A percentile compares a stretch with the other conserved stretches of the same genome.
Conservation (phyloP, 257 asterid species). For the Dorcoceras hygrometricum region DNA sequence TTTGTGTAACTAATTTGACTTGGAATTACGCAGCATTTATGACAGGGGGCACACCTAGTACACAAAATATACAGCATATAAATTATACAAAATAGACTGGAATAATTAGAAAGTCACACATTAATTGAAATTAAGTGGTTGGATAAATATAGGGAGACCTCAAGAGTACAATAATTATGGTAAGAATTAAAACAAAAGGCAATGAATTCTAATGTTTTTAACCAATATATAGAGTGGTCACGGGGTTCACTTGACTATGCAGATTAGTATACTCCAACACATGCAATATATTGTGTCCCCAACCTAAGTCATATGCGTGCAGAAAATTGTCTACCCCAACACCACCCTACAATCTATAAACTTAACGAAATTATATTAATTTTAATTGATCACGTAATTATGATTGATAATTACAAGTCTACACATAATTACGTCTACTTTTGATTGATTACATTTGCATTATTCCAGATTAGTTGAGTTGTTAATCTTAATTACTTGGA, state of each 20-base stretch:
- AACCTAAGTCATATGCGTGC: conserved; percentile 1
- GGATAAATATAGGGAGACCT: not conserved
- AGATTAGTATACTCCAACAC: not conserved
- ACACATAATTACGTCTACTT: not conserved
- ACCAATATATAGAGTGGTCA: not conserved
- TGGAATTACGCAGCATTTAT: no score
- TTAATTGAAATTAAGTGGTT: not conserved
- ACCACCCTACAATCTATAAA: not conserved
- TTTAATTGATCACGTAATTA: no score
- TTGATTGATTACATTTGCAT: no score
- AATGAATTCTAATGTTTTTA: not conserved
- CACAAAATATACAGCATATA: no score
- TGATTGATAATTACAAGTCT: not conserved
- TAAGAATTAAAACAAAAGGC: not conserved
- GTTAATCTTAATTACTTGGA: not conserved
- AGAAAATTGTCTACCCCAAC: not conserved
- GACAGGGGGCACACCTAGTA: no score
- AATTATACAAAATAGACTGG: no score
- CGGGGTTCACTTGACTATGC: conserved; percentile 2
- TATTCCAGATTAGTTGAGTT: not conserved
- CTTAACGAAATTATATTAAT: not conserved
- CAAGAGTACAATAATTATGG: not conserved
- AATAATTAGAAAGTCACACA: not conserved
- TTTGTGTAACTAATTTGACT: no score
- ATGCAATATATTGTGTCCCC: not conserved